A percentile compares a stretch with the other conserved stretches of the same genome.
Evolutionary conservation across 345 rosid species (phyloP).

Genomic region (Lepidium sativum): DNA sequence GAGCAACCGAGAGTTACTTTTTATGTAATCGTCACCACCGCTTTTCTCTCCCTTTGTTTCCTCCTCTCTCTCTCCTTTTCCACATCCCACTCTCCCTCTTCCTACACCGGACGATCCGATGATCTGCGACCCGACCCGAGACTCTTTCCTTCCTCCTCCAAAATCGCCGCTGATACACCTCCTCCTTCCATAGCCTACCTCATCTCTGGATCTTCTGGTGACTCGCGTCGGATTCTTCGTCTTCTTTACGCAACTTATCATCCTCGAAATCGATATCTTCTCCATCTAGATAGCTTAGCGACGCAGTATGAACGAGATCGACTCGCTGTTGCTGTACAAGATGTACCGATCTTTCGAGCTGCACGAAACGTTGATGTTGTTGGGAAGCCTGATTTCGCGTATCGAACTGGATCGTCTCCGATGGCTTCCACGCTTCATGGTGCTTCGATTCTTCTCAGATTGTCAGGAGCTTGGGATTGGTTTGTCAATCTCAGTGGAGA

Average conservation of each 20-base stretch:
- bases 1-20: slow-evolving; percentile 44
- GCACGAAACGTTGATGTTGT: slow-evolving; percentile 77
- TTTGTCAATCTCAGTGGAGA: slow-evolving; percentile 55
- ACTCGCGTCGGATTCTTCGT: slow-evolving; percentile 61
- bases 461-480: slow-evolving; percentile 83
- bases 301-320: slow-evolving; percentile 57
- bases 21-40: slow-evolving; percentile 46
- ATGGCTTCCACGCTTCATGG: slow-evolving; percentile 79
- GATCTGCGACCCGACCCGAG: slow-evolving; percentile 46
- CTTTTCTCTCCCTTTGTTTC: slow-evolving; percentile 61
- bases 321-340: slow-evolving; percentile 47
- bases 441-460: slow-evolving; percentile 71
- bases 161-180: slow-evolving; percentile 46
- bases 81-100: slow-evolving; percentile 23
- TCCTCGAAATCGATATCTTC: slow-evolving; percentile 74
- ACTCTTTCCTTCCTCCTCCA: slow-evolving; percentile 59
- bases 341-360: slow-evolving; percentile 59
- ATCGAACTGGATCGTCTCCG: slow-evolving; percentile 66
- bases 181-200: slow-evolving; percentile 77
- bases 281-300: slow-evolving; percentile 73
- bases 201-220: slow-evolving; percentile 67
- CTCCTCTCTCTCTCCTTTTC: slow-evolving; percentile 43
- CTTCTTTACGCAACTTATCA: slow-evolving; percentile 72
- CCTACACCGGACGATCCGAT: slow-evolving; percentile 15
- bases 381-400: slow-evolving; percentile 75